Base-by-base conservation (phyloP, 2,329 filamentous ascomycete genomes). In the Periconia sp. region DNA sequence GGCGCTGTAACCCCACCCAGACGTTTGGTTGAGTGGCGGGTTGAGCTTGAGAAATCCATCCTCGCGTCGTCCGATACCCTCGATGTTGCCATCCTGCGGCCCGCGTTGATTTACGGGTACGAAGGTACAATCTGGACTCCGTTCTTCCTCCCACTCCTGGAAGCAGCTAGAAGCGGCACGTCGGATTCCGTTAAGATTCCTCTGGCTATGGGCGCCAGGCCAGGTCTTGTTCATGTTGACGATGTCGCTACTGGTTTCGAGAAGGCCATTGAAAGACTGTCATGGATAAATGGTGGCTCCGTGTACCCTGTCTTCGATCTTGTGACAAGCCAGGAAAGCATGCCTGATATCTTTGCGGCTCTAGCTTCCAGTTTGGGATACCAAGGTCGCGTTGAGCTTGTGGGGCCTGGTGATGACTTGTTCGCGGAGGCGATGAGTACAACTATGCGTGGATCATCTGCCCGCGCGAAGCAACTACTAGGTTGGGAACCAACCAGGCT, bases 201-300 rank as follows among this genome's bases (percentile, higher is more conserved):
- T 11, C 60, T 59, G 3, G 67, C 69, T 20, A 45, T 56, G 13
- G 59, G 57, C 31, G 55, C 60, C 11, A 41, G 47, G 31, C 54
- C 66, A 9, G 63, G 65, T 7, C 49, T 74, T 7, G 54, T 75
- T n/a, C 74, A 76, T 51, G 69, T 77, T 13, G 72, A 76, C 47
- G 74, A 77, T 58, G 62, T 66, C 2, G 75, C 69, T 0, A 51
- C 63, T 17, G 74, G 23, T 63, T 0, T 63, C 73, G 18, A 45
- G n/a, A 42, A 19, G 6, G 48, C 48, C 9, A 42, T 50, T 17
- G 48, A 50, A 40, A 50, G 33, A 18, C 48, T 50, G 10, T 42
- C 48, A 2, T 33, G 37, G 5, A 45, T 50, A 2, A 17, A 41
- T 15, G 48, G 48, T 13, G 41, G 37, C 14, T 41, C 37, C 17